Percentiles rank a stretch among this genome's conserved stretches.
phyloP scores from a whole-genome alignment of 1,284 basidiomycete species.

The Fomes fomentarius region DNA sequence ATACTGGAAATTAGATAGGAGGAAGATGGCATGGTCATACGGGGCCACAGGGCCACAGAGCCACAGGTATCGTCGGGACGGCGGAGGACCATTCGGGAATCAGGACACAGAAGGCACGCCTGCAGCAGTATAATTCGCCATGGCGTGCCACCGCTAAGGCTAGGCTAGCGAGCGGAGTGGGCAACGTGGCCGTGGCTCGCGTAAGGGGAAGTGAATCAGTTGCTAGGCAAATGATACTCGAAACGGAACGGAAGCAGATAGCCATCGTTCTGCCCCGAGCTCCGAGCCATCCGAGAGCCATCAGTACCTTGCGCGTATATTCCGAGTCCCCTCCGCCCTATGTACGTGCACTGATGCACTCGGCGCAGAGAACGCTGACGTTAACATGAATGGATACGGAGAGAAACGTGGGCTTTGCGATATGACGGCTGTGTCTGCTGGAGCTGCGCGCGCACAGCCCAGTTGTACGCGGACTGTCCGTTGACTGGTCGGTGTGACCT shows the following conservation, averaged over 20 bases:
- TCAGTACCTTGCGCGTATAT: background rate
- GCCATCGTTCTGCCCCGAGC: constrained; percentile 6
- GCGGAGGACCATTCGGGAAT: background rate
- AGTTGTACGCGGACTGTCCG: background rate
- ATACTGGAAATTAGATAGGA: constrained; percentile 18
- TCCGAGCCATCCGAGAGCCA: background rate
- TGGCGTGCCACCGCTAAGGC: background rate
- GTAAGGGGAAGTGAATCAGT: constrained; percentile 3
- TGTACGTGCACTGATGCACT: background rate
- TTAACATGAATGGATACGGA: background rate
- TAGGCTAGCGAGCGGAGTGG: background rate
- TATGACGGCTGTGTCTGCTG: background rate
- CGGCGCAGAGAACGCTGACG: background rate
- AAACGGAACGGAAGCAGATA: constrained; percentile 19
- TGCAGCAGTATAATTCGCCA: no score
- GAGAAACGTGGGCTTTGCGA: background rate
- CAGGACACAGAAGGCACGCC: background rate
- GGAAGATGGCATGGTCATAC: no score
- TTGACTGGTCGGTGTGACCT: background rate
- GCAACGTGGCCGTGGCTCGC: background rate
- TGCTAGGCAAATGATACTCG: constrained; percentile 21
- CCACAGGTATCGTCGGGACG: no score
- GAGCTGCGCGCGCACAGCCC: constrained; percentile 3
- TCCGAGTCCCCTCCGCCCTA: no score
- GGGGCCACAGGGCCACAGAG: background rate